Evolutionary conservation across 352 stramenopile genomes (phyloP).

Genomic region (Pseudoperonospora humuli): DNA sequence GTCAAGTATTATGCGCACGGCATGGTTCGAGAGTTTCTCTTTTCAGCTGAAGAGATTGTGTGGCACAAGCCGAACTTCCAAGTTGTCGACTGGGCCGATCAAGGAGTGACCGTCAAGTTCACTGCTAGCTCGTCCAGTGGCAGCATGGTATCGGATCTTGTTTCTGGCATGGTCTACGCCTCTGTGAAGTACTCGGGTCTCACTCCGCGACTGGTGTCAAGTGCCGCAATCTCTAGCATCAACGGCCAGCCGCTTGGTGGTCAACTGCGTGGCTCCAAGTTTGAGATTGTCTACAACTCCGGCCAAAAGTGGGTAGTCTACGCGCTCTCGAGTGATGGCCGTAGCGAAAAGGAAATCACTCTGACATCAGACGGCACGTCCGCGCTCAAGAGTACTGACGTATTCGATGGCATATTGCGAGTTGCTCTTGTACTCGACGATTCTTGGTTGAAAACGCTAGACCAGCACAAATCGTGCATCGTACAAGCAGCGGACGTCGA

Average conservation of each 20-base stretch:
- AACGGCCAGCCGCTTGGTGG: constrained; percentile 29
- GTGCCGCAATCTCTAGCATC: constrained; percentile 32
- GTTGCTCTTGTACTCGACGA: constrained; percentile 35
- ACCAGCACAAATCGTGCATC: constrained; percentile 46
- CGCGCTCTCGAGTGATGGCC: constrained; percentile 32
- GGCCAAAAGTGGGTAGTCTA: constrained; percentile 58
- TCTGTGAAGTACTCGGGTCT: constrained; percentile 41
- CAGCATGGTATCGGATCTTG: constrained; percentile 39
- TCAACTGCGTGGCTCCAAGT: constrained; percentile 31
- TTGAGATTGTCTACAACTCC: constrained; percentile 44
- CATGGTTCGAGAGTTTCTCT: constrained; percentile 41
- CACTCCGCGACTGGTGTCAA: constrained; percentile 33
- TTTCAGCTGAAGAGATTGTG: constrained; percentile 42
- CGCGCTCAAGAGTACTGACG: constrained; percentile 22
- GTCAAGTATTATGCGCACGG: constrained; percentile 51
- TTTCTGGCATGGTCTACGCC: constrained; percentile 60
- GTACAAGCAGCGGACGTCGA: constrained; percentile 33
- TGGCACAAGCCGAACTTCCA: constrained; percentile 36
- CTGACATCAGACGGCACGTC: constrained; percentile 29
- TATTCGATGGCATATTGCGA: constrained; percentile 43
- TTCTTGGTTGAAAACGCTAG: constrained; percentile 28
- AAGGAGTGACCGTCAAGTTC: constrained; percentile 47
- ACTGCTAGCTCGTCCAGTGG: constrained; percentile 13
- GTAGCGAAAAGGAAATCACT: constrained; percentile 33
- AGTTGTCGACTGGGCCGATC: constrained; percentile 48